Evolutionary conservation across 1,284 basidiomycete species (phyloP), one percentile per base, ranked within the genome.

Genomic region (Entoloma clypeatum): DNA sequence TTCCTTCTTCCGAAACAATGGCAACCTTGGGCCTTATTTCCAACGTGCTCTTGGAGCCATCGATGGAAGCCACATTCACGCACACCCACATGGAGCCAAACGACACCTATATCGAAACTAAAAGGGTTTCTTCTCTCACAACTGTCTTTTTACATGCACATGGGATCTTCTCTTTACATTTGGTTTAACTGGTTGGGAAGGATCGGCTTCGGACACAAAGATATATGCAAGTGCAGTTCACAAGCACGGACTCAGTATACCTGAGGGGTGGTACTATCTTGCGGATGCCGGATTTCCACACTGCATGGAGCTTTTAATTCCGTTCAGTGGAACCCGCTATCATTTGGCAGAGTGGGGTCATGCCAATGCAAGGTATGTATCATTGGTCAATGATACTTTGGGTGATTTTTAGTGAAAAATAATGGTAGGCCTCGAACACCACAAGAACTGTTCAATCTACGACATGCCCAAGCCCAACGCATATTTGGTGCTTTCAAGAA

Each of bases 401-500:
- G n/a, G n/a, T n/a, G n/a, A n/a, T n/a, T n/a, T n/a, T n/a, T n/a
- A n/a, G n/a, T n/a, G n/a, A n/a, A n/a, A n/a, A n/a, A n/a, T n/a
- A n/a, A n/a, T n/a, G n/a, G n/a, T n/a, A n/a, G n/a, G n/a, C n/a
- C n/a, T n/a, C n/a, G n/a, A n/a, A n/a, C n/a, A n/a, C n/a, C n/a
- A n/a, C n/a, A n/a, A n/a, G n/a, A n/a, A n/a, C n/a, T n/a, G n/a
- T n/a, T n/a, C n/a, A 42, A 42, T 19, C 23, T 42, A 17, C 19
- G 21, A 6, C 34, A 42, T n/a, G n/a, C n/a, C n/a, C n/a, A n/a
- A n/a, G n/a, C 50, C 9, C 52, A 68, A 44, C 48, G 52, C 1
- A 59, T 63, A 3, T 68, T 68, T 54, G 60, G 64, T 21, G 55
- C 62, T 5, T 10, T 64, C 35, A 67, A 68, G 46, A 42, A 51